Evolutionary conservation across 2,329 filamentous ascomycete species (phyloP).

Genomic region (Pleoardoris graminearum): DNA sequence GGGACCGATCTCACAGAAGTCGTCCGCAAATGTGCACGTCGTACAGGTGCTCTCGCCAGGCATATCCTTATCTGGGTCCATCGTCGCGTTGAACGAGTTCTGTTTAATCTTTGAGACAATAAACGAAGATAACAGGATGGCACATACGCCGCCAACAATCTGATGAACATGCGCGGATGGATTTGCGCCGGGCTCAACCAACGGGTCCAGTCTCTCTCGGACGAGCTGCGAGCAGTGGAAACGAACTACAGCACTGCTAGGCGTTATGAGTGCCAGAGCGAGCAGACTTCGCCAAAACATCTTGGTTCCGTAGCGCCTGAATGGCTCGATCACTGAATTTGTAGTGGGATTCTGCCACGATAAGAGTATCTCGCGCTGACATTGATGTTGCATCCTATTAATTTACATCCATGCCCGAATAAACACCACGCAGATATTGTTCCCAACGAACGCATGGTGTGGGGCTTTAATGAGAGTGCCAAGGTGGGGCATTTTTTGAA

Average conservation of each 20-base stretch:
- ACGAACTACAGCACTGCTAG: conserved; percentile 25
- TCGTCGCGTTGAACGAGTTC: conserved; percentile 27
- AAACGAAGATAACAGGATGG: neutral
- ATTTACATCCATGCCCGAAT: conserved; percentile 7
- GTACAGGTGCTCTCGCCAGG: conserved; percentile 24
- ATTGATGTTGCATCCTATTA: conserved; percentile 1
- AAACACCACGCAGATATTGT: conserved; percentile 6
- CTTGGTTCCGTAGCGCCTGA: neutral
- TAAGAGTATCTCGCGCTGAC: neutral
- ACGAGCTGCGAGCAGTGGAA: conserved; percentile 32
- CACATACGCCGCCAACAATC: conserved; percentile 26
- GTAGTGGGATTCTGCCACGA: neutral
- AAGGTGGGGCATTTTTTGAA: conserved; percentile 13
- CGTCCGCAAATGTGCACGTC: conserved; percentile 20
- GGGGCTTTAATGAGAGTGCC: conserved; percentile 17
- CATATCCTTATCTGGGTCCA: conserved; percentile 22
- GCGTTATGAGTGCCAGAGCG: conserved; percentile 17
- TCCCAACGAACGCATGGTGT: conserved; percentile 14
- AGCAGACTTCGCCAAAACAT: conserved; percentile 22
- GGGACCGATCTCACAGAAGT: conserved; percentile 12
- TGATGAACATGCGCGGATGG: conserved; percentile 31
- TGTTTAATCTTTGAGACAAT: conserved; percentile 7
- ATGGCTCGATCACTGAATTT: neutral
- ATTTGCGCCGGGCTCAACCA: conserved; percentile 21
- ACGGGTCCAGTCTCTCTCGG: conserved; percentile 24